Base-by-base conservation (phyloP, 495 filamentous ascomycete genomes). In the Lentithecium fluviatile region DNA sequence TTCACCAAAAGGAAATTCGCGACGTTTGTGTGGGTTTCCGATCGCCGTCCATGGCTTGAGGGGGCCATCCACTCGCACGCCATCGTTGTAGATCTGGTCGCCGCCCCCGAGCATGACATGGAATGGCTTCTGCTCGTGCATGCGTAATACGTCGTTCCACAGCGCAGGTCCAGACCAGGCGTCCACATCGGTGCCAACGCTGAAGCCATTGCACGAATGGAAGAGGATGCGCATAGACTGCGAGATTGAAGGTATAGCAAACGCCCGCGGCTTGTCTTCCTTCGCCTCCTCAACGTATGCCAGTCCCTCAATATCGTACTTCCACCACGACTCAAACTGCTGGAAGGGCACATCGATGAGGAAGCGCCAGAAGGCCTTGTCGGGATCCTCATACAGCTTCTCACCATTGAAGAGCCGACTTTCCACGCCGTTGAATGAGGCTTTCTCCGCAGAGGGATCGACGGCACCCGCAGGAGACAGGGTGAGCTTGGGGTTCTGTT, bases 61-160 rank as follows among this genome's bases (percentile, higher is more conserved):
- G 0, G 92, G 91, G 0, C 91, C 91, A 40, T 83, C 77, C 0
- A 95, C 89, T 50, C 93, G 83, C 54, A 97, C 86, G 7, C 88
- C 85, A 64, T 96, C 93, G 70, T 94, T 93, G 74, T 96, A 97
- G 70, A 96, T 91, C 74, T 96, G 93, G 66, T 96, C 93, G 55
- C 92, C 93, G 38, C 93, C 93, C 25, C 93, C 93, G 65, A 97
- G 85, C 89, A 96, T 96, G 66, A 95, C 89, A 71, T 96, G 93
- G 74, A 96, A 91, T 15, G 93, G 89, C 64, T 79, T 78, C 73
- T 86, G 76, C 23, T 74, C 72, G 57, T 88, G 83, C 24, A 84
- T 76, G 52, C 91, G 81, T 67, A 91, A 72, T 12, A 95, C 92
- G 66, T 96, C 91, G 63, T 95, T 93, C 93, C 93, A 96, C 53